Evolutionary conservation across 2,329 filamentous ascomycete genomes (phyloP).

Genomic region (Apiospora koreana): DNA sequence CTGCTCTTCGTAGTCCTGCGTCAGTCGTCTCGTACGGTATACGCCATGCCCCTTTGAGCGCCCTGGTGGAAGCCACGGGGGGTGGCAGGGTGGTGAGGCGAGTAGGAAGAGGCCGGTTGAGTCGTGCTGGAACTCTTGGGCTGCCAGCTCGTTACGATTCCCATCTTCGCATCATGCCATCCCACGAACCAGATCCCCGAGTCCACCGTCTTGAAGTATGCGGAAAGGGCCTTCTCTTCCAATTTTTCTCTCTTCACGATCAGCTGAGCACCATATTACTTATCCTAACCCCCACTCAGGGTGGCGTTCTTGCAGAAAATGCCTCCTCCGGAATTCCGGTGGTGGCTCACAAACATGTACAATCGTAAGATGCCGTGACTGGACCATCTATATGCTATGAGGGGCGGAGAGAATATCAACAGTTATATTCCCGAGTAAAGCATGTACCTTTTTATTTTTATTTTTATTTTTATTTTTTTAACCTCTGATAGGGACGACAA

Average conservation of each 20-base stretch:
- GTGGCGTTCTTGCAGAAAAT: constrained; percentile 8
- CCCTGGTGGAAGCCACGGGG: not conserved
- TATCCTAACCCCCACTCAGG: not conserved
- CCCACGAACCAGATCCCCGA: not conserved
- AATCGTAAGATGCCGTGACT: constrained; percentile 2
- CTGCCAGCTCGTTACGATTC: constrained; percentile 1
- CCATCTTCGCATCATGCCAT: constrained; percentile 1
- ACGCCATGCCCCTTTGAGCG: not conserved
- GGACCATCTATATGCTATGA: not conserved
- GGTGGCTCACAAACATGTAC: not conserved
- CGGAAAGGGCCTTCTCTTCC: not conserved
- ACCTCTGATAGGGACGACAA: not conserved
- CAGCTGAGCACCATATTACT: constrained; percentile 1
- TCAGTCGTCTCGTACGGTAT: not conserved
- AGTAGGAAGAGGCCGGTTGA: not conserved
- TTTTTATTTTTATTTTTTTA: too few species aligned
- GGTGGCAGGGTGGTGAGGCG: not conserved
- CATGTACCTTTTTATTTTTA: not conserved
- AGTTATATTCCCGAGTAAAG: not conserved
- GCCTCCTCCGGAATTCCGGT: constrained; percentile 3
- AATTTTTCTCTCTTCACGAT: not conserved
- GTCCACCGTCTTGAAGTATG: not conserved
- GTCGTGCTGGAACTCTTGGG: not conserved
- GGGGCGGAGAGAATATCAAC: not conserved
- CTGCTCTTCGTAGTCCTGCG: not conserved